Evolutionary conservation across 1,284 basidiomycete species (phyloP).

Genomic region (Wolfiporia cocos): DNA sequence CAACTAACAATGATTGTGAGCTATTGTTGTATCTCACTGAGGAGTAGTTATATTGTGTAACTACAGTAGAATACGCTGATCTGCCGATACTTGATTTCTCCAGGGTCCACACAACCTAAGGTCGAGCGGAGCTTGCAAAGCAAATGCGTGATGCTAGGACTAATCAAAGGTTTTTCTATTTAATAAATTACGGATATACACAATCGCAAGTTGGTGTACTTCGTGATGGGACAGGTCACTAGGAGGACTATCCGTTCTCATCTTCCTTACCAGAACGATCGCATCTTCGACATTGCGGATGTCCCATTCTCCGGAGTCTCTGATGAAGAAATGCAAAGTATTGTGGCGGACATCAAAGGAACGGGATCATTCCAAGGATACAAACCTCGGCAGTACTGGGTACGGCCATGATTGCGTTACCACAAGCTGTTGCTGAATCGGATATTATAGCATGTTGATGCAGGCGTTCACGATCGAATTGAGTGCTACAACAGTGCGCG

Average conservation of each 20-base stretch:
- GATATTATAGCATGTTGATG: constrained; percentile 43
- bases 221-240: too few relatives aligned
- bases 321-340: constrained; percentile 50
- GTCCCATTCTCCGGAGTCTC: constrained; percentile 45
- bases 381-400: constrained; percentile 50
- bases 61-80: constrained; percentile 60
- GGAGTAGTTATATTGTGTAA: neutral
- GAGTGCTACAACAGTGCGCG: constrained; percentile 52
- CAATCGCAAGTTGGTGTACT: constrained; percentile 38
- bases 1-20: constrained; percentile 20
- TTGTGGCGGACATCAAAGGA: constrained; percentile 39
- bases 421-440: constrained; percentile 26
- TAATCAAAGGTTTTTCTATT: constrained; percentile 59
- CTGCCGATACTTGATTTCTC: constrained; percentile 64
- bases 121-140: constrained; percentile 29
- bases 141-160: constrained; percentile 54
- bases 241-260: too few relatives aligned
- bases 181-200: constrained; percentile 52
- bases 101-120: constrained; percentile 40
- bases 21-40: constrained; percentile 5
- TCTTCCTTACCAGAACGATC: constrained; percentile 25
- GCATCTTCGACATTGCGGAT: constrained; percentile 58
- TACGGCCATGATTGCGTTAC: constrained; percentile 40
- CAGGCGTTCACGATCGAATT: constrained; percentile 53
- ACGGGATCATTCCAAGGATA: constrained; percentile 53